phyloP scores from a whole-genome alignment of 306 rosid genomes.

The Fragaria ananassa region DNA sequence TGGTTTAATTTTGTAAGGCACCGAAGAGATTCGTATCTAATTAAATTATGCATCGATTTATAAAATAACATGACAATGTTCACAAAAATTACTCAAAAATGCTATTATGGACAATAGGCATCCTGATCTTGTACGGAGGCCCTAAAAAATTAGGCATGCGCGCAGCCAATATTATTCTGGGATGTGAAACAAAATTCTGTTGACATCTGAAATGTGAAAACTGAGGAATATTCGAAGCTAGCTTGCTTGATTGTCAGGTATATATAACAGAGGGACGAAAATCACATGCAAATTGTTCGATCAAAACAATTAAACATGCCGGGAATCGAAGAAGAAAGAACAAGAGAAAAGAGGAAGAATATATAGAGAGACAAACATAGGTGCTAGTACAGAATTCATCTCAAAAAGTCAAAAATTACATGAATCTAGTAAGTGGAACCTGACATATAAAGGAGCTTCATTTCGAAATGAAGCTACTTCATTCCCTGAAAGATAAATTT shows the following conservation, averaged over 20 bases:
- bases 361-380: background rate
- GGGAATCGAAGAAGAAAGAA: background rate
- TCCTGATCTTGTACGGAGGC: background rate
- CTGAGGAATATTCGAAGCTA: background rate
- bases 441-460: background rate
- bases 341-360: background rate
- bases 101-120: background rate
- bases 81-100: background rate
- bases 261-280: background rate
- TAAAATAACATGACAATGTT: background rate
- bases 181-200: conserved; percentile 11
- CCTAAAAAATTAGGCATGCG: background rate
- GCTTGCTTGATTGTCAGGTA: background rate
- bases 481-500: background rate
- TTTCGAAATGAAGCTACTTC: background rate
- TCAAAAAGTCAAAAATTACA: conserved; percentile 6
- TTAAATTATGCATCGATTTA: background rate
- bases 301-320: background rate
- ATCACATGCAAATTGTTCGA: background rate
- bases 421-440: background rate
- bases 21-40: background rate
- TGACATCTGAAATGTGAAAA: background rate
- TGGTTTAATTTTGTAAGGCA: background rate
- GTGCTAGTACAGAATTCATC: background rate
- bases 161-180: background rate